A percentile compares a stretch with the other conserved stretches of the same genome.
These are phyloP conservation scores for Phyllosticta paracitricarpa DNA, from an alignment of 2,329 filamentous ascomycete species.

Conservation along the genomic window DNA sequence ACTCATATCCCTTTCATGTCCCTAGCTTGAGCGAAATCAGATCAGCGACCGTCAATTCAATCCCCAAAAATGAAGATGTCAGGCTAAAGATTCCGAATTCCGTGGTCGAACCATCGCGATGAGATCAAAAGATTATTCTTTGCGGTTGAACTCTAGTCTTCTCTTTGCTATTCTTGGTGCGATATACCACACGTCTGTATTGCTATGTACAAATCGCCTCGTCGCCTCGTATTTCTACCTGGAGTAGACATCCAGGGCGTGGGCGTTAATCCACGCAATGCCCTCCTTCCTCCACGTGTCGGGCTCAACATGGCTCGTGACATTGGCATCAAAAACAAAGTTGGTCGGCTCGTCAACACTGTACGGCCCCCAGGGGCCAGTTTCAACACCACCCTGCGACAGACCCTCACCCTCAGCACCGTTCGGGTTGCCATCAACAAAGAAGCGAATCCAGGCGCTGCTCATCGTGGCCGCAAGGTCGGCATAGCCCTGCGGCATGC, in stretches of 20 bases:
- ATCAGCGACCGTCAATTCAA: too few relatives aligned
- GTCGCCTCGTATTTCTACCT: background rate
- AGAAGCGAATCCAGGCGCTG: constrained; percentile 36
- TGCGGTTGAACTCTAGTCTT: too few relatives aligned
- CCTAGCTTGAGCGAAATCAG: too few relatives aligned
- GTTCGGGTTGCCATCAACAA: constrained; percentile 33
- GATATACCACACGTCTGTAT: too few relatives aligned
- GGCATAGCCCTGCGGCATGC: constrained; percentile 27
- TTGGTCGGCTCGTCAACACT: constrained; percentile 25
- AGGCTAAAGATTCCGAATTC: too few relatives aligned
- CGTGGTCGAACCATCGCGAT: too few relatives aligned
- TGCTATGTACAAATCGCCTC: too few relatives aligned
- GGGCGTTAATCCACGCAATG: constrained; percentile 32
- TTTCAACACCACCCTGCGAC: constrained; percentile 13
- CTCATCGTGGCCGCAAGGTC: constrained; percentile 35
- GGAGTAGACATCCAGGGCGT: constrained; percentile 1
- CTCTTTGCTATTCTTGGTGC: too few relatives aligned
- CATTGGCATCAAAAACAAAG: constrained; percentile 39
- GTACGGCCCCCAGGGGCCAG: constrained; percentile 34
- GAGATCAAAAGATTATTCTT: too few relatives aligned
- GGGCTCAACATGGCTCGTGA: constrained; percentile 29
- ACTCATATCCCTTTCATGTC: too few relatives aligned
- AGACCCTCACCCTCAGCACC: constrained; percentile 12
- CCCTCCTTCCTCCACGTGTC: constrained; percentile 37
- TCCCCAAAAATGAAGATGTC: too few relatives aligned